Base-by-base conservation (phyloP, 495 filamentous ascomycete genomes). In the Cairneyella variabilis region DNA sequence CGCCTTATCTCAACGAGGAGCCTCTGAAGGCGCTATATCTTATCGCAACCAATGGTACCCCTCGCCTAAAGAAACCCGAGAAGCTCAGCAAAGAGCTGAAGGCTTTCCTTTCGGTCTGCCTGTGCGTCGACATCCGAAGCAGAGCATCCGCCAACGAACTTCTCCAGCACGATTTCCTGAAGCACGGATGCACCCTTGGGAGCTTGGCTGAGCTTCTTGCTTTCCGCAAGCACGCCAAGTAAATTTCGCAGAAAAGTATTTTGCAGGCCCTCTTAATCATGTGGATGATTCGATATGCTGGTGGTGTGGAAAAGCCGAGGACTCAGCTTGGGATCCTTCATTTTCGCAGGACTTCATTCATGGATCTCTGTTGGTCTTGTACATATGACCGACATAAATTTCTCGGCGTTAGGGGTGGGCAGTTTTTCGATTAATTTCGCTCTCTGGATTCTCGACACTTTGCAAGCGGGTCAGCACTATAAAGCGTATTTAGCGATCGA, bases 11-110 rank as follows among this genome's bases (percentile, higher is more conserved):
- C 22, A 97, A 97, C 69, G 93, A 97, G 69, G 92, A 97, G 71
- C 93, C 93, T 0, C 80, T 98, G 27, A 98, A 97, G 76, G 93
- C 89, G 11, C 81, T 98, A 41, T 98, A 95, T 63, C 82, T 97
- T 32, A 97, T 98, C 63, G 93, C 93, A 28, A 98, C 95, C 54
- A 96, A 98, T 65, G 95, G 95, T 55, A 97, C 95, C 4, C 93
- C 93, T 11, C 83, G 90, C 17, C 79, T 98, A 42, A 97, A 97
- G 87, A 95, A 97, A 66, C 90, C 92, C 3, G 90, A 98, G 69
- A 95, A 95, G 68, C 78, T 97, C 43, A 92, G 86, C 73, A 96
- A 95, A 76, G 91, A 97, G 68, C 80, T 97, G 48, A 97, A 97
- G 74, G 84, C 85, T 27, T 98, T 98, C 78, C 70, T 98, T 64